Percentiles rank a stretch among this genome's conserved stretches.
These are phyloP conservation scores for Arbutus unedo DNA, from an alignment of 148 eudicot species.

Conservation along the genomic window DNA sequence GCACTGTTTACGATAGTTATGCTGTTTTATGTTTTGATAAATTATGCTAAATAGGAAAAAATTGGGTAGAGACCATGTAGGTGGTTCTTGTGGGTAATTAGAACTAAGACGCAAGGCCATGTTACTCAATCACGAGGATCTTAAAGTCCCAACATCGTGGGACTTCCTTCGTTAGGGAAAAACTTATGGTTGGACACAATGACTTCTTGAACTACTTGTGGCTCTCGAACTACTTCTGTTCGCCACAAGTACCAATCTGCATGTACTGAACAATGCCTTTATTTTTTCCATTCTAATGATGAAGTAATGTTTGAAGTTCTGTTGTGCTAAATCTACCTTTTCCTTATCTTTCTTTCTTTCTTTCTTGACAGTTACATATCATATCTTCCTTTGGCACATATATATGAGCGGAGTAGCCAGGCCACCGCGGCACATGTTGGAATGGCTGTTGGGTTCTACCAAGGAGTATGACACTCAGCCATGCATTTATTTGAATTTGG, in stretches of 20 bases:
- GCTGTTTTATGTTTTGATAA: background rate
- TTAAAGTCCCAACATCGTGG: background rate
- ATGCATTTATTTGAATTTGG: background rate
- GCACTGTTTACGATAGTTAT: background rate
- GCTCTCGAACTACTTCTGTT: background rate
- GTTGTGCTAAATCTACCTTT: background rate
- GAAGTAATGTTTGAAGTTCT: background rate
- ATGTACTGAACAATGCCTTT: background rate
- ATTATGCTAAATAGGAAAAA: background rate
- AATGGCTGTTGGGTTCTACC: constrained; percentile 81
- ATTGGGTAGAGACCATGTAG: background rate
- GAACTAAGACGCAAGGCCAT: background rate
- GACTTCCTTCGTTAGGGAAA: background rate
- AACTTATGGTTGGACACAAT: background rate
- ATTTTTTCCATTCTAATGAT: background rate
- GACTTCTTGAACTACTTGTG: background rate
- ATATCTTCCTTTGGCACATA: constrained; percentile 98
- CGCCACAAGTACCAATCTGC: background rate
- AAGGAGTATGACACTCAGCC: constrained; percentile 67
- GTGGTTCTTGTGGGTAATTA: background rate
- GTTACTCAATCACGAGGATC: background rate
- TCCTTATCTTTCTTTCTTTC: constrained; percentile 11
- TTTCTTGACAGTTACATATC: constrained; percentile 63
- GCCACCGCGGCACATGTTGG: constrained; percentile 49
- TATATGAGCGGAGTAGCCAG: constrained; percentile 86